Evolutionary conservation across 2,329 filamentous ascomycete genomes (phyloP).

Genomic region (Metarhizium guizhouense): DNA sequence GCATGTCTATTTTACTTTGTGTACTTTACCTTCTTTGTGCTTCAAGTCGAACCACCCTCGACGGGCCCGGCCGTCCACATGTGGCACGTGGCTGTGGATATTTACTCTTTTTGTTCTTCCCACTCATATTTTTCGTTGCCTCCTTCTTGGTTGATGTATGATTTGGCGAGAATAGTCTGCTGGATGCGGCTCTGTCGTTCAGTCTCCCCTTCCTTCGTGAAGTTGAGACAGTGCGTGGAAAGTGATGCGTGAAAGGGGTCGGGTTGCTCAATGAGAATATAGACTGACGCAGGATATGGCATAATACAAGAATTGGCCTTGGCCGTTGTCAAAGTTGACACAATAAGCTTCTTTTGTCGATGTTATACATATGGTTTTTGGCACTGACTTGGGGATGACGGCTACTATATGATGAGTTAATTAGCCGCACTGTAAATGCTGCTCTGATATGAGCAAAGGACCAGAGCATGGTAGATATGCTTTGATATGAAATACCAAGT

Average conservation of each 20-base stretch:
- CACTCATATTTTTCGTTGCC: slow-evolving; percentile 6
- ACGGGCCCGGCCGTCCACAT: neutral
- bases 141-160: slow-evolving; percentile 7
- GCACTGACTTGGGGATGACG: neutral
- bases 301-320: neutral
- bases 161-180: slow-evolving; percentile 5
- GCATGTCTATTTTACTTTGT: neutral
- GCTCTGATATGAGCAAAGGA: neutral
- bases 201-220: neutral
- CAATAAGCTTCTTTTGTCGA: neutral
- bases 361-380: neutral
- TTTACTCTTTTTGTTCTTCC: slow-evolving; percentile 2
- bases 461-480: neutral
- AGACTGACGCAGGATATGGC: slow-evolving; percentile 13
- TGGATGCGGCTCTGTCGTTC: neutral
- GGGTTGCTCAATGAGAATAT: neutral
- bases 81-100: neutral
- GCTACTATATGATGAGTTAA: neutral
- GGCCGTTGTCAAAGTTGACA: neutral
- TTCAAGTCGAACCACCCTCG: neutral
- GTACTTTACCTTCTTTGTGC: neutral
- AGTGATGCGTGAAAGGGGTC: neutral
- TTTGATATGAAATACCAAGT: slow-evolving; percentile 6
- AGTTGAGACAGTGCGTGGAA: neutral
- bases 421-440: neutral